These are phyloP conservation scores for Piloderma croceum DNA, from an alignment of 768 basidiomycete species.

Conservation along the genomic window DNA sequence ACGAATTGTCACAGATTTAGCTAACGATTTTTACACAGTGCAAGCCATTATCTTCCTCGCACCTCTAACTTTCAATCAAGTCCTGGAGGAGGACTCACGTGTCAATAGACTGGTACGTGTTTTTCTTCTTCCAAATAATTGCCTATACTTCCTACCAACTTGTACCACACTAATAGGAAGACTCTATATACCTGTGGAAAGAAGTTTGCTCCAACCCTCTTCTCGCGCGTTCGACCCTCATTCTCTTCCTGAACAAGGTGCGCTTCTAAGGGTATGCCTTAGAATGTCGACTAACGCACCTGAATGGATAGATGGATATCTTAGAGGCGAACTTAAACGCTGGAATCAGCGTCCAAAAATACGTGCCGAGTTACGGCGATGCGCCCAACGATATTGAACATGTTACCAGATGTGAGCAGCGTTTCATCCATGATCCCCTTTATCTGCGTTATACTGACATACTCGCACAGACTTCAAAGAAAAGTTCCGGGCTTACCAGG, in stretches of 20 bases:
- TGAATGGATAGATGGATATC: constrained; percentile 45
- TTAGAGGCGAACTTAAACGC: constrained; percentile 48
- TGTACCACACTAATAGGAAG: too few species aligned
- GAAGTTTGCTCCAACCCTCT: constrained; percentile 62
- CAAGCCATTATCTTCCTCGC: constrained; percentile 82
- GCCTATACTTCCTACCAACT: too few species aligned
- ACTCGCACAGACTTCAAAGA: constrained; percentile 53
- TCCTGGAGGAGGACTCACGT: constrained; percentile 60
- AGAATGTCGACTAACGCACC: neutral
- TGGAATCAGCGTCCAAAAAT: constrained; percentile 51
- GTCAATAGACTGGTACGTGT: constrained; percentile 56
- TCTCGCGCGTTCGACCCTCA: constrained; percentile 55
- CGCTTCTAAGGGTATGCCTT: constrained; percentile 7
- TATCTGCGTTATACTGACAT: constrained; percentile 1
- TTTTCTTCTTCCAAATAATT: constrained; percentile 43
- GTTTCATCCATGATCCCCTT: neutral
- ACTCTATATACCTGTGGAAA: constrained; percentile 69
- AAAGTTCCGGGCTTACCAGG: constrained; percentile 61
- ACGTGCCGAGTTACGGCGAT: constrained; percentile 58
- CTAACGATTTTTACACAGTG: constrained; percentile 77
- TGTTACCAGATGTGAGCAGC: constrained; percentile 58
- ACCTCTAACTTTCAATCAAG: constrained; percentile 68
- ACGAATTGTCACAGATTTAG: constrained; percentile 59
- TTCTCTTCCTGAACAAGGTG: constrained; percentile 75
- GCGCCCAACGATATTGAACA: constrained; percentile 50